Conservation (phyloP, 1,284 basidiomycete species). For the Austroboletus novae-zelandiae region DNA sequence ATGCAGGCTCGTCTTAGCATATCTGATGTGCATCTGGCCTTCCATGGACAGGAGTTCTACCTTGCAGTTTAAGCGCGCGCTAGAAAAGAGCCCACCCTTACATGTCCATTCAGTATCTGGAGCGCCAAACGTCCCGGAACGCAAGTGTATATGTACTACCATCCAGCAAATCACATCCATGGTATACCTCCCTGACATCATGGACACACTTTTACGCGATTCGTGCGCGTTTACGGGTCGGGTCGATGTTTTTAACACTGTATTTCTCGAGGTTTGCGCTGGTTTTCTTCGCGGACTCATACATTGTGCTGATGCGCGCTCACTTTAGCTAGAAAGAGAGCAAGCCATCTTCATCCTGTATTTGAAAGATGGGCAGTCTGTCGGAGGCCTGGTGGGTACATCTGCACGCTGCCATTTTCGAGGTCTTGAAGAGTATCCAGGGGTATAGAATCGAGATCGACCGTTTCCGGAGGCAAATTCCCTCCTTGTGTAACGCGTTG, state of each 20-base stretch:
- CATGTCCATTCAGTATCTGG: neutral
- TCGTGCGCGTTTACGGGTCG: constrained; percentile 7
- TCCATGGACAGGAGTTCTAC: constrained; percentile 5
- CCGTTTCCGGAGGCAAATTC: constrained; percentile 16
- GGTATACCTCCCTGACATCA: neutral
- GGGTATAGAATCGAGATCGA: constrained; percentile 16
- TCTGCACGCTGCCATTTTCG: neutral
- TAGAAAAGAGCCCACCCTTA: neutral
- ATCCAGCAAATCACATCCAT: neutral
- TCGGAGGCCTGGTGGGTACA: constrained; percentile 8
- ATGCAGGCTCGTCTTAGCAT: neutral
- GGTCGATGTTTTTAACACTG: constrained; percentile 9
- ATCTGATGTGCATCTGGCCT: neutral
- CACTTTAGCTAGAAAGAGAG: constrained; percentile 11
- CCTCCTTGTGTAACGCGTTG: neutral
- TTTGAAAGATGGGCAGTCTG: constrained; percentile 21
- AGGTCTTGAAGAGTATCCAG: neutral
- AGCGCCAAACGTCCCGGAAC: neutral
- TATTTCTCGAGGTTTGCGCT: constrained; percentile 17
- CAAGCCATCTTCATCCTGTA: constrained; percentile 17
- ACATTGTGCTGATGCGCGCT: neutral
- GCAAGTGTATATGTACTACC: constrained; percentile 1
- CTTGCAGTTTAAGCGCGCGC: constrained; percentile 5
- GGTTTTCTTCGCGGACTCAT: neutral
- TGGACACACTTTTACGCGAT: constrained; percentile 11